Conservation (phyloP, 345 rosid species). For the Populus deltoides region DNA sequence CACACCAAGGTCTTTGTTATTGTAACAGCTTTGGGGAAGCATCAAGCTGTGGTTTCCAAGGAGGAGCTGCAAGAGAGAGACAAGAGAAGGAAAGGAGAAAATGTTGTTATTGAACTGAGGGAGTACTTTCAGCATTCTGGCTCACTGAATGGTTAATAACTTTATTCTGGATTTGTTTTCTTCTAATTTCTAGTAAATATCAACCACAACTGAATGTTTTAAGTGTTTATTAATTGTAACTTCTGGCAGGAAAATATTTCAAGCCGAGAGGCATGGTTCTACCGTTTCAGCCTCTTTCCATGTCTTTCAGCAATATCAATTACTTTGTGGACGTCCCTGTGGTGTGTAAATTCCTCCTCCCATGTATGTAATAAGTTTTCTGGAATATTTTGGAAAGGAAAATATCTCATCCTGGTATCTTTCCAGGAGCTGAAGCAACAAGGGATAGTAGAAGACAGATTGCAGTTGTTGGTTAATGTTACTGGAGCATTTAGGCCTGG, state of each 20-base stretch:
- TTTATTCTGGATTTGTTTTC: slow-evolving; percentile 5
- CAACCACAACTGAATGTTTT: slow-evolving; percentile 1
- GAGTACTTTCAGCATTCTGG: slow-evolving; percentile 76
- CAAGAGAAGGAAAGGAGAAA: slow-evolving; percentile 73
- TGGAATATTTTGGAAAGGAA: slow-evolving; percentile 13
- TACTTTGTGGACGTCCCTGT: slow-evolving; percentile 85
- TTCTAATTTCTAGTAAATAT: slow-evolving; percentile 5
- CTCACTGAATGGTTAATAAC: slow-evolving; percentile 58
- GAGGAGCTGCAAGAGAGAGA: slow-evolving; percentile 88
- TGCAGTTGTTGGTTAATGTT: slow-evolving; percentile 81
- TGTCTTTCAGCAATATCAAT: slow-evolving; percentile 83
- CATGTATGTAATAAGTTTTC: background rate
- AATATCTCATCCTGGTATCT: slow-evolving; percentile 14
- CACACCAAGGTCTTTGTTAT: background rate
- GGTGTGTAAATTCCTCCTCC: slow-evolving; percentile 44
- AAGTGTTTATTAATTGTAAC: slow-evolving; percentile 10
- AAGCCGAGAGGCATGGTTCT: slow-evolving; percentile 95
- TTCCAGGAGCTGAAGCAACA: slow-evolving; percentile 89
- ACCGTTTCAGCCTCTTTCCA: slow-evolving; percentile 93
- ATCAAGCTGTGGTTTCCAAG: slow-evolving; percentile 81
- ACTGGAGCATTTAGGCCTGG: slow-evolving; percentile 95
- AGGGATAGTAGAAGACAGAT: slow-evolving; percentile 72
- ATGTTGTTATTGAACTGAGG: slow-evolving; percentile 68
- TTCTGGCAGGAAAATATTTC: slow-evolving; percentile 71
- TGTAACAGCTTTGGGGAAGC: slow-evolving; percentile 70